Evolutionary conservation across 106 monocot species (phyloP).

Genomic region (Gastrodia elata): DNA sequence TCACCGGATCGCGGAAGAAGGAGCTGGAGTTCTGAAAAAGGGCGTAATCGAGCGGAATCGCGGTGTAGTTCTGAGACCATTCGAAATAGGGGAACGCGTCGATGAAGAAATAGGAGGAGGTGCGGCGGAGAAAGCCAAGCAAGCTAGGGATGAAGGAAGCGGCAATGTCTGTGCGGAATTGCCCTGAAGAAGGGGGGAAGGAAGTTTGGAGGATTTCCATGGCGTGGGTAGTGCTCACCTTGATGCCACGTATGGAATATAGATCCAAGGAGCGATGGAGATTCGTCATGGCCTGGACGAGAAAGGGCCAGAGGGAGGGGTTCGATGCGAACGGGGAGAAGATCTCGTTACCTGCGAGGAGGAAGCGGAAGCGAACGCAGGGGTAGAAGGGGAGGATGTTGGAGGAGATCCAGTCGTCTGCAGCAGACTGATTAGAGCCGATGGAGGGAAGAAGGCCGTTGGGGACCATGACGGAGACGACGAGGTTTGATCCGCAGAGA

Average conservation of each 20-base stretch:
- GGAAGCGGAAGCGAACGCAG: slow-evolving; percentile 46
- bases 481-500: slow-evolving; percentile 43
- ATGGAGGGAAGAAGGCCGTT: slow-evolving; percentile 68
- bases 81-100: slow-evolving; percentile 85
- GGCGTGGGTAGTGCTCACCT: slow-evolving; percentile 70
- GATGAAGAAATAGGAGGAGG: slow-evolving; percentile 61
- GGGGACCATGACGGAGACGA: slow-evolving; percentile 80
- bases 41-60: slow-evolving; percentile 62
- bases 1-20: slow-evolving; percentile 43
- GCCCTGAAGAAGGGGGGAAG: slow-evolving; percentile 65
- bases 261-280: slow-evolving; percentile 27
- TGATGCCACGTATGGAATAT: slow-evolving; percentile 30
- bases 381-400: slow-evolving; percentile 59
- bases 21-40: slow-evolving; percentile 22
- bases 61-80: slow-evolving; percentile 35
- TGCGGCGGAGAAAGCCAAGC: slow-evolving; percentile 44
- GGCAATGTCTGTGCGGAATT: slow-evolving; percentile 72
- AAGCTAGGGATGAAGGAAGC: slow-evolving; percentile 42
- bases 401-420: slow-evolving; percentile 49
- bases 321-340: slow-evolving; percentile 49
- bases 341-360: slow-evolving; percentile 97
- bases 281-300: slow-evolving; percentile 73
- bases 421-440: slow-evolving; percentile 47
- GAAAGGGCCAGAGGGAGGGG: slow-evolving; percentile 42
- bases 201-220: slow-evolving; percentile 68